A percentile compares a stretch with the other conserved stretches of the same genome.
These are phyloP conservation scores for Parastagonospora avenae DNA, from an alignment of 2,329 filamentous ascomycete species.

Conservation along the genomic window DNA sequence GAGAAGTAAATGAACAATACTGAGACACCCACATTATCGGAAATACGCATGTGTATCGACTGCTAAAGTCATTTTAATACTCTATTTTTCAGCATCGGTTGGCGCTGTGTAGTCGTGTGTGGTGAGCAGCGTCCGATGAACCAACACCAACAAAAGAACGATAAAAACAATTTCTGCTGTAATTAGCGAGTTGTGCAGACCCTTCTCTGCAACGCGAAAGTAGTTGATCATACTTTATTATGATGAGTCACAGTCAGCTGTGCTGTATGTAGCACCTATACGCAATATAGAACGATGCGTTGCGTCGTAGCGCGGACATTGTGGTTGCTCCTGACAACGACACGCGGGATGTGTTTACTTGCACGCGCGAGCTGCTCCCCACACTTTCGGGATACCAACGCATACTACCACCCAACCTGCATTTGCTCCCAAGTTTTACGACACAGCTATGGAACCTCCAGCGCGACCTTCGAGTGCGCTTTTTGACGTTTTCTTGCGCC, in stretches of 20 bases:
- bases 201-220: too few relatives aligned
- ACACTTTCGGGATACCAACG: slow-evolving; percentile 1
- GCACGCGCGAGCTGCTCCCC: slow-evolving; percentile 9
- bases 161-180: too few relatives aligned
- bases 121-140: too few relatives aligned
- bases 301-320: background rate
- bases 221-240: too few relatives aligned
- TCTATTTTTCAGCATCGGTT: too few relatives aligned
- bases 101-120: too few relatives aligned
- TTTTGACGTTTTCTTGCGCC: slow-evolving; percentile 89
- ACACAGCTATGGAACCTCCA: slow-evolving; percentile 44
- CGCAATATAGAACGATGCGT: background rate
- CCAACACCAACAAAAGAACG: too few relatives aligned
- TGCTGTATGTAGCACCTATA: too few relatives aligned
- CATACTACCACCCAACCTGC: slow-evolving; percentile 3
- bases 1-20: background rate
- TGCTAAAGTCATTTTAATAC: too few relatives aligned
- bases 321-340: slow-evolving; percentile 19
- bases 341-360: slow-evolving; percentile 17
- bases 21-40: background rate
- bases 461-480: slow-evolving; percentile 57
- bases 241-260: too few relatives aligned
- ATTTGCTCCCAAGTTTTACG: slow-evolving; percentile 3
- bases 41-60: background rate
- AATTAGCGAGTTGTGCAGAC: too few relatives aligned